phyloP scores from a whole-genome alignment of 2,329 filamentous ascomycete genomes.

The Aaosphaeria arxii region DNA sequence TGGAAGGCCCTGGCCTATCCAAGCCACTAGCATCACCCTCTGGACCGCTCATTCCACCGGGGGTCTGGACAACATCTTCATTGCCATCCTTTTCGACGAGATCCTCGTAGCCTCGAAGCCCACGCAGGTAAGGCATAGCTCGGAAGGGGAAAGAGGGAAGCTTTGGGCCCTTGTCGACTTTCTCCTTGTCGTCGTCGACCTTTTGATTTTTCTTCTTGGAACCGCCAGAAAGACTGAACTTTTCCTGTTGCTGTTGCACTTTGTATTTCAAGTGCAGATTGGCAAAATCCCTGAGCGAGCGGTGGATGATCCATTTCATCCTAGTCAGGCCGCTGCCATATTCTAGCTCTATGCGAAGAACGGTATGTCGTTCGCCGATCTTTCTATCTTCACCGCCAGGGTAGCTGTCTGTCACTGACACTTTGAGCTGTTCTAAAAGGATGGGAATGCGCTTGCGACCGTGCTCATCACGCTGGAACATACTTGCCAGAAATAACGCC shows the following conservation, averaged over 20 bases:
- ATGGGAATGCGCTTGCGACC: constrained; percentile 94
- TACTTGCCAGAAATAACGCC: constrained; percentile 89
- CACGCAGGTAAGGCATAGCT: constrained; percentile 84
- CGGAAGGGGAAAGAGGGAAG: constrained; percentile 87
- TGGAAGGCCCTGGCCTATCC: constrained; percentile 51
- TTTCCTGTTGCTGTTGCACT: constrained; percentile 77
- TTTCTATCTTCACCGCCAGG: constrained; percentile 21
- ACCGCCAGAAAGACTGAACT: constrained; percentile 63
- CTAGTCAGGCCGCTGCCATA: constrained; percentile 93
- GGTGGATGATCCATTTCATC: constrained; percentile 93
- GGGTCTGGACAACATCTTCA: constrained; percentile 61
- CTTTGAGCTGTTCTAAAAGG: constrained; percentile 88
- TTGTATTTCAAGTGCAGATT: constrained; percentile 95
- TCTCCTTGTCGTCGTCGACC: constrained; percentile 15
- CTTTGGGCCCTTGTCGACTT: constrained; percentile 54
- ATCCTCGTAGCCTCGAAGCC: constrained; percentile 64
- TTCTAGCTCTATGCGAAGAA: constrained; percentile 90
- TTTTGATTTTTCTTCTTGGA: constrained; percentile 11
- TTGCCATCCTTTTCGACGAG: constrained; percentile 70
- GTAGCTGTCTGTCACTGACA: constrained; percentile 77
- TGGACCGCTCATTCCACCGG: constrained; percentile 51
- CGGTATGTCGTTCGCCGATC: constrained; percentile 66
- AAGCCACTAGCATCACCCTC: constrained; percentile 69
- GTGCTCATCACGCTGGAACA: constrained; percentile 96
- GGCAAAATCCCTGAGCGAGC: constrained; percentile 83